Base-by-base conservation (phyloP, 495 filamentous ascomycete species). In the Xylaria flabelliformis region DNA sequence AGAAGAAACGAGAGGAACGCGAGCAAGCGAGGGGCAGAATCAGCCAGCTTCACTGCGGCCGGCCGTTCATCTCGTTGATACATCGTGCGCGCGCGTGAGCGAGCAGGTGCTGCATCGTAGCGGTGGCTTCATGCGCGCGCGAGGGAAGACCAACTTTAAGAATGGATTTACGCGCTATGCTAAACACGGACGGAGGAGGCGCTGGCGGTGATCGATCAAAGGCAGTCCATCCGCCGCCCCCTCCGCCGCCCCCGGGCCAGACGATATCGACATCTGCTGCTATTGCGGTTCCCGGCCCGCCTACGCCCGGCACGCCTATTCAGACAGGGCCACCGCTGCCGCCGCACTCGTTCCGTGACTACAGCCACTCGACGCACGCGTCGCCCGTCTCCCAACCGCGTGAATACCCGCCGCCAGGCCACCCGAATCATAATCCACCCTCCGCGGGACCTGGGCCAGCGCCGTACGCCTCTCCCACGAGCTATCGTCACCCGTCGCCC, bases 91-190 rank as follows among this genome's bases (percentile, higher is more conserved):
- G 59, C 62, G 39, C 70, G 39, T 19, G 34, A 58, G 44, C 21
- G 34, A 65, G 44, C 12, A 41, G 15, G 41, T 51, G 39, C 42
- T 51, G 39, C 70, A 29, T 42, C 7, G 29, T 67, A 21, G 53
- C 46, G 32, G 15, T 17, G 32, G 17, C 42, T 61, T 46, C 50
- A 29, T 69, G 53, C 42, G 21, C 56, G 26, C 44, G 58, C 56
- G 46, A 62, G 58, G 32, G 13, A 17, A 26, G 15, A 29, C 48
- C 36, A 17, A 59, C 67, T 7, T 21, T 68, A 76, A 83, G 73
- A 68, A 90, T 90, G 88, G 87, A 90, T 82, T 80, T 90, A 70
- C 79, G 83, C 76, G 83, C 82, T 21, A 87, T 90, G 77, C 79
- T 90, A 69, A 89, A 88, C 80, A 82, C 79, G 10, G 76, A 77